Evolutionary conservation across 2,329 filamentous ascomycete species (phyloP).

Genomic region (Aspergillus thermomutatus): DNA sequence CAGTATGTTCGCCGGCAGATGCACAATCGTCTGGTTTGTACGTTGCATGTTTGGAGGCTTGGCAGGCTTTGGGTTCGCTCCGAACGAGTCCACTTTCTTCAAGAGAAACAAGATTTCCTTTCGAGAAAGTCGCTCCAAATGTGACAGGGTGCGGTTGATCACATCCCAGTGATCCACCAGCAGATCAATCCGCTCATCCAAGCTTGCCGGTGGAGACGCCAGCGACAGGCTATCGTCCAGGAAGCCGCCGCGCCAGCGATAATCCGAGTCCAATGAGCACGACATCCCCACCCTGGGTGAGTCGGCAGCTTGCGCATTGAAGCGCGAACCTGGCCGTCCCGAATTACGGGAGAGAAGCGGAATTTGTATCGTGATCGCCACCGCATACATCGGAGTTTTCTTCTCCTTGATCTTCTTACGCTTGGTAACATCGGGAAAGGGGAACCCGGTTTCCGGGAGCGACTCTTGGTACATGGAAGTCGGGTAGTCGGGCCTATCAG

Average conservation of each 20-base stretch:
- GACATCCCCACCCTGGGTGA: conserved; percentile 33
- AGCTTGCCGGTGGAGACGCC: conserved; percentile 45
- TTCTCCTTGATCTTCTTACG: conserved; percentile 49
- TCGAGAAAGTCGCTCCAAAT: conserved; percentile 51
- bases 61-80: conserved; percentile 40
- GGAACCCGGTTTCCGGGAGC: conserved; percentile 33
- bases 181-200: conserved; percentile 54
- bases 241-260: conserved; percentile 34
- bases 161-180: conserved; percentile 59
- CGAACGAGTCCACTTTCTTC: conserved; percentile 44
- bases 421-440: conserved; percentile 38
- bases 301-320: conserved; percentile 32
- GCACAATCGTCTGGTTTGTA: conserved; percentile 47
- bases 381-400: conserved; percentile 58
- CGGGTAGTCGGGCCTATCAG: conserved; percentile 33
- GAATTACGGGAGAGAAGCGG: conserved; percentile 39
- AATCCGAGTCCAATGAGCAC: conserved; percentile 41
- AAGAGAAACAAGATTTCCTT: conserved; percentile 51
- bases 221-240: conserved; percentile 42
- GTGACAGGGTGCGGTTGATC: conserved; percentile 54
- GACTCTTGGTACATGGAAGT: conserved; percentile 31
- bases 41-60: conserved; percentile 48
- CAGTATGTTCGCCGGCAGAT: conserved; percentile 50
- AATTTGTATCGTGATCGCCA: conserved; percentile 55
- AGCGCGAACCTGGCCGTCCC: conserved; percentile 34